These are phyloP conservation scores for Phytophthora palmivora DNA, from an alignment of 352 stramenopile species.

Conservation along the genomic window DNA sequence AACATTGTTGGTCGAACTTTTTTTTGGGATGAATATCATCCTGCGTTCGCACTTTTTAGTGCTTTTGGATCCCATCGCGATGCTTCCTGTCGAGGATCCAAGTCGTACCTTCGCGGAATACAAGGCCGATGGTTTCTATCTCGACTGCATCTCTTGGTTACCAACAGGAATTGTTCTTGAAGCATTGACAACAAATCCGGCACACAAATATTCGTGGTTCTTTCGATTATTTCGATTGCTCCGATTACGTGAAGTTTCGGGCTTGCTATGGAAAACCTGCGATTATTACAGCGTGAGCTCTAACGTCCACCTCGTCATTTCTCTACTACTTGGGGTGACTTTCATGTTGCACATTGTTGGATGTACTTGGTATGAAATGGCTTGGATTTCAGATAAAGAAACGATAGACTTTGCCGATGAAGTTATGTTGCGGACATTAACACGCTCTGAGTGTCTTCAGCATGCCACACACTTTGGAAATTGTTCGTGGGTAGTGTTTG, in stretches of 20 bases:
- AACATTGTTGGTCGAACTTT: slow-evolving; percentile 52
- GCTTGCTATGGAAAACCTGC: slow-evolving; percentile 56
- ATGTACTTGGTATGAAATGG: slow-evolving; percentile 79
- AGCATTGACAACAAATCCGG: slow-evolving; percentile 26
- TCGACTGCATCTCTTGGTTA: slow-evolving; percentile 55
- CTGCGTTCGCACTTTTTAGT: slow-evolving; percentile 59
- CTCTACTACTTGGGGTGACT: slow-evolving; percentile 56
- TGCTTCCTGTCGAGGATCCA: slow-evolving; percentile 64
- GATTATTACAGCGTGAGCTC: slow-evolving; percentile 74
- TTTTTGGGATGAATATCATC: slow-evolving; percentile 60
- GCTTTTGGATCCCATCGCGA: slow-evolving; percentile 65
- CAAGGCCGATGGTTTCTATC: slow-evolving; percentile 59
- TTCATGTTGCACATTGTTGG: slow-evolving; percentile 65
- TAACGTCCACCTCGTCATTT: slow-evolving; percentile 57
- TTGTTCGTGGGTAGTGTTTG: slow-evolving; percentile 74
- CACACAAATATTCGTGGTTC: slow-evolving; percentile 39
- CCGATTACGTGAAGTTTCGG: slow-evolving; percentile 46
- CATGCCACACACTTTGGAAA: slow-evolving; percentile 63
- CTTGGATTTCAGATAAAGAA: slow-evolving; percentile 22
- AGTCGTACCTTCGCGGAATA: slow-evolving; percentile 67
- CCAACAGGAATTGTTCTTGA: slow-evolving; percentile 60
- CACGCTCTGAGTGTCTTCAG: slow-evolving; percentile 45
- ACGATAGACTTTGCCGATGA: not conserved
- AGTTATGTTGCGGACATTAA: slow-evolving; percentile 2
- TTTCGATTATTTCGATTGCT: slow-evolving; percentile 57